Evolutionary conservation across 805 yeast species (phyloP).

Genomic region (Yamadazyma kitorensis): DNA sequence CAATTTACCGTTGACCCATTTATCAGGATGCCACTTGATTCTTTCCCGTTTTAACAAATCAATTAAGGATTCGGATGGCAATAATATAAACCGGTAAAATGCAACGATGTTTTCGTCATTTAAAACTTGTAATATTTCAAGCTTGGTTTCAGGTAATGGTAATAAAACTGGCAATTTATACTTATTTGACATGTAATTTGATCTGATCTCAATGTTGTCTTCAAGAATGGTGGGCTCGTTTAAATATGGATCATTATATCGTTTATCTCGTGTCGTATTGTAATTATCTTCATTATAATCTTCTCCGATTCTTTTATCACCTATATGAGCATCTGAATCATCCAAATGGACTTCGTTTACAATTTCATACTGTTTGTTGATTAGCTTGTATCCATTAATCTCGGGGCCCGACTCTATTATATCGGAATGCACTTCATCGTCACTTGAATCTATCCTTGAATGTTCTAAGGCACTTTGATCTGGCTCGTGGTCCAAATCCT

Average conservation of each 20-base stretch:
- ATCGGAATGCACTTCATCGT: too few species aligned
- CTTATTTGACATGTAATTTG: slow-evolving; percentile 6
- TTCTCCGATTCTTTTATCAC: slow-evolving; percentile 4
- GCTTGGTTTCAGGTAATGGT: slow-evolving; percentile 8
- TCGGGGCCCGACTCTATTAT: slow-evolving; percentile 1
- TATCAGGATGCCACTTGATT: slow-evolving; percentile 71
- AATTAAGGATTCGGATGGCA: slow-evolving; percentile 13
- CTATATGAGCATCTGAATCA: too few species aligned
- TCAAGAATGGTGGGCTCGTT: not conserved
- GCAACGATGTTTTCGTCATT: slow-evolving; percentile 19
- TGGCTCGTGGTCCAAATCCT: too few species aligned
- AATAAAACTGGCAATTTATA: slow-evolving; percentile 12
- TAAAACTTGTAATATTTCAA: slow-evolving; percentile 15
- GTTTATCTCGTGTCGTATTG: slow-evolving; percentile 8
- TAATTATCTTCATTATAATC: slow-evolving; percentile 3
- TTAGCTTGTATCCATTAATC: slow-evolving; percentile 11
- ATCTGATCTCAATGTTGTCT: slow-evolving; percentile 1
- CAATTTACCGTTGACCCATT: slow-evolving; percentile 35
- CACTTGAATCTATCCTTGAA: too few species aligned
- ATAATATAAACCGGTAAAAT: slow-evolving; percentile 25
- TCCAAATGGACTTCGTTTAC: slow-evolving; percentile 2
- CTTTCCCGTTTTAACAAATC: slow-evolving; percentile 46
- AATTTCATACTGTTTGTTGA: slow-evolving; percentile 12
- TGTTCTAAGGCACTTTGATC: too few species aligned
- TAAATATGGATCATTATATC: slow-evolving; percentile 15